These are phyloP conservation scores for Hypoxylon crocopeplum DNA, from an alignment of 495 filamentous ascomycete species.

Conservation along the genomic window DNA sequence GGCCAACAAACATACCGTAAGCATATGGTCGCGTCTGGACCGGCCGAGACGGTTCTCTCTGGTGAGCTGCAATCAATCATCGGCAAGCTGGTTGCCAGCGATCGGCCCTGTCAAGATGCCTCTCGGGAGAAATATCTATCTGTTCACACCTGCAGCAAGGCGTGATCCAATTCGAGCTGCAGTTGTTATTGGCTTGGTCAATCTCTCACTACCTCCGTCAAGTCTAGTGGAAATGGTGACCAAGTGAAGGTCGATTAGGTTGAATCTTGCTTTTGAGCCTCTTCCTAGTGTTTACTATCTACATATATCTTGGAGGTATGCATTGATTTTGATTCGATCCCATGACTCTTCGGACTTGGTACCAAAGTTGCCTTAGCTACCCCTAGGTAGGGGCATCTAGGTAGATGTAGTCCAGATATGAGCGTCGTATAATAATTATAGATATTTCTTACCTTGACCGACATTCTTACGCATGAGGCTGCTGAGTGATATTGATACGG, in stretches of 20 bases:
- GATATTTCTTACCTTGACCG: constrained; percentile 24
- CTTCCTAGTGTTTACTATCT: not conserved
- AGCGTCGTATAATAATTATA: not conserved
- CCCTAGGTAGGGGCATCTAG: not conserved
- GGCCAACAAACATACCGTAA: constrained; percentile 18
- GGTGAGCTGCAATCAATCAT: constrained; percentile 11
- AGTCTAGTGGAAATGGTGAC: not conserved
- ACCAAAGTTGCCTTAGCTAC: not conserved
- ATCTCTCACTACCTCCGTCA: not conserved
- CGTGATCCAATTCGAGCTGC: constrained; percentile 1
- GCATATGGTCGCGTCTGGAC: constrained; percentile 32
- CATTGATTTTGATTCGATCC: not conserved
- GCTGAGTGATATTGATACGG: constrained; percentile 25
- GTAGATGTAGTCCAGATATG: not conserved
- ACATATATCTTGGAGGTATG: not conserved
- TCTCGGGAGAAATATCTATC: constrained; percentile 1
- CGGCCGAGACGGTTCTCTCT: constrained; percentile 32
- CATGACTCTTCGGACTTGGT: not conserved
- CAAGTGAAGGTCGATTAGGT: not conserved
- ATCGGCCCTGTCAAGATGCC: constrained; percentile 18
- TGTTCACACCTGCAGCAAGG: not conserved
- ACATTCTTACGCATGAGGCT: constrained; percentile 25
- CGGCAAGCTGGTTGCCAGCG: constrained; percentile 14
- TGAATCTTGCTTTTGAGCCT: not conserved
- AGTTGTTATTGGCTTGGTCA: not conserved